Base-by-base conservation (phyloP, 257 asterid genomes). In the Schizonepeta tenuifolia region DNA sequence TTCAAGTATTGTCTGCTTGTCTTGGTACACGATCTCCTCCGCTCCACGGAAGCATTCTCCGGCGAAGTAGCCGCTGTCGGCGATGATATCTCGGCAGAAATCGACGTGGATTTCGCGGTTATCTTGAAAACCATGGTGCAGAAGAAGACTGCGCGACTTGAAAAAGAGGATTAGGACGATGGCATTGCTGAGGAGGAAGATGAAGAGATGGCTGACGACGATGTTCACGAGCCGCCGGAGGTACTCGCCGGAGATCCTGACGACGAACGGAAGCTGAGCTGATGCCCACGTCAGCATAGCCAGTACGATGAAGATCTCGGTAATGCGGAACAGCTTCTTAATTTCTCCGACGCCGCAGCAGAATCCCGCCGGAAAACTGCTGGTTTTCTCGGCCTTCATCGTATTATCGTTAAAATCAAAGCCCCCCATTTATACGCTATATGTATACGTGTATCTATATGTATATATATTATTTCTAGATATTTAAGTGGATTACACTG, bases 161-260 rank as follows among this genome's bases (percentile, higher is more conserved):
- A 83, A 60, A 65, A 88, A 80, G 38, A 90, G 94, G 66, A 81
- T 74, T 20, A 90, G 82, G 40, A 86, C 96, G 71, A 92, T 88
- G 83, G 76, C 49, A 57, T 90, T 92, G 51, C 89, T 51, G 49
- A 92, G 54, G 20, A 90, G 55, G 86, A 92, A 90, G 54, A 85
- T 59, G 80, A 86, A 92, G 79, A 84, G 79, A 24, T 87, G 97
- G 75, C 86, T 84, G 43, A 79, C 21, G 74, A 86, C 77, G 63
- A 86, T 3, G 69, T 57, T 22, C 0, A 79, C 33, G 61, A 87
- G 71, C 24, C 40, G 82, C 61, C 91, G 90, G 81, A 86, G 76
- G 72, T 77, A 88, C 64, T 85, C 89, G 61, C 82, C 86, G 83
- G 90, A 83, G 77, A 81, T 35, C 73, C 72, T 83, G 57, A 85